These are phyloP conservation scores for Talaromyces adpressus DNA, from an alignment of 495 filamentous ascomycete genomes.

Conservation along the genomic window DNA sequence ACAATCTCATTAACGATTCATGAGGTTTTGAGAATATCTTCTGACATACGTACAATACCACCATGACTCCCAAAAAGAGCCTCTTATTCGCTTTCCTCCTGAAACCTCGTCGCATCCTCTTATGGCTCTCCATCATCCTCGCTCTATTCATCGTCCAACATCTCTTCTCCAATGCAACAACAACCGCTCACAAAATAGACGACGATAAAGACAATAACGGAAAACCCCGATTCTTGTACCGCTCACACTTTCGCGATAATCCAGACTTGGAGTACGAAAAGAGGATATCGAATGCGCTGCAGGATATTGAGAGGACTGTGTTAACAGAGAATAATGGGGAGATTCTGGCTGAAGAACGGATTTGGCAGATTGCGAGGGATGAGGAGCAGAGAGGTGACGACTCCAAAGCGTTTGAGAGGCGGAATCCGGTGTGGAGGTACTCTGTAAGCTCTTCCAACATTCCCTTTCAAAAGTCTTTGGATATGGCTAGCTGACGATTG, in stretches of 20 bases:
- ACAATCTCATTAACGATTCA: too few relatives aligned
- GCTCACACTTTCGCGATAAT: slow-evolving; percentile 23
- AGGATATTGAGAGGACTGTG: slow-evolving; percentile 17
- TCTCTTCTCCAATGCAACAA: not conserved
- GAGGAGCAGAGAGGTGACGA: slow-evolving; percentile 18
- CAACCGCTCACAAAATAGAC: not conserved
- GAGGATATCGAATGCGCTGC: slow-evolving; percentile 18
- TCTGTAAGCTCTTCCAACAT: slow-evolving; percentile 13
- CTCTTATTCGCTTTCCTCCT: not conserved
- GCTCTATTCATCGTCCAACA: not conserved
- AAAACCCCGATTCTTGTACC: slow-evolving; percentile 22
- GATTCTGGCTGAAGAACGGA: slow-evolving; percentile 12
- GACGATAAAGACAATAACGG: not conserved
- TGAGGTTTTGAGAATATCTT: not conserved
- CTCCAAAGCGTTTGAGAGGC: slow-evolving; percentile 21
- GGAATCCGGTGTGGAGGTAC: slow-evolving; percentile 27
- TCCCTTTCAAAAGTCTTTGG: not conserved
- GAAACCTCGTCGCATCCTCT: not conserved
- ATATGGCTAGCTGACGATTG: not conserved
- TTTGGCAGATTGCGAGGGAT: slow-evolving; percentile 31
- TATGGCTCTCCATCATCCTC: not conserved
- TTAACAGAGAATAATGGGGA: slow-evolving; percentile 8
- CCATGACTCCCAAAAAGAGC: not conserved
- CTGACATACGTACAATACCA: not conserved
- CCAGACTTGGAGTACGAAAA: slow-evolving; percentile 25